Evolutionary conservation across 2,329 filamentous ascomycete species (phyloP).

Genomic region (Pseudocercospora ulei): DNA sequence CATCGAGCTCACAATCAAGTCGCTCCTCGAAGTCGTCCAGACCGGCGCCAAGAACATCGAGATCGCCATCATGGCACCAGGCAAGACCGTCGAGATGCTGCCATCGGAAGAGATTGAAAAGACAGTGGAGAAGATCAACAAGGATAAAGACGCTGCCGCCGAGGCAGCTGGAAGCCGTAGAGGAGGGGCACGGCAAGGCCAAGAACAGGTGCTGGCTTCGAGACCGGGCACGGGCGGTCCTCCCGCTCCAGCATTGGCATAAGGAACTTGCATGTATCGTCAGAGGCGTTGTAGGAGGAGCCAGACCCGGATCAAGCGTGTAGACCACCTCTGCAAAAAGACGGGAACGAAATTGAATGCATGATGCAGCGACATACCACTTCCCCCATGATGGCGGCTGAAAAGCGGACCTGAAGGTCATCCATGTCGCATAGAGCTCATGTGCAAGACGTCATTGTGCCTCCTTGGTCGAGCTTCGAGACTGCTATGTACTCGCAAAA

Average conservation of each 20-base stretch:
- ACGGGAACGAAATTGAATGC: conserved; percentile 5
- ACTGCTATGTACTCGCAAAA: too few species aligned
- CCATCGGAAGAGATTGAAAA: conserved; percentile 91
- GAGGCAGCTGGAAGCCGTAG: conserved; percentile 90
- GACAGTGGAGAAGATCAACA: conserved; percentile 97
- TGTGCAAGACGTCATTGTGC: too few species aligned
- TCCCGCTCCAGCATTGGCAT: not conserved
- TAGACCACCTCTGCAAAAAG: conserved; percentile 1
- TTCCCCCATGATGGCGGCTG: too few species aligned
- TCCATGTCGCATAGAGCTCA: too few species aligned
- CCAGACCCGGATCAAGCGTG: not conserved
- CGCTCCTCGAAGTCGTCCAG: conserved; percentile 92
- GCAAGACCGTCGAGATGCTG: conserved; percentile 83
- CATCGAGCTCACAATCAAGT: conserved; percentile 96
- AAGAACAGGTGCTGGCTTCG: conserved; percentile 32
- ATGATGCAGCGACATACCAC: too few species aligned
- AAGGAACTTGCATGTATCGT: conserved; percentile 6
- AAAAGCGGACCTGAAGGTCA: too few species aligned
- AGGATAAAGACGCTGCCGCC: conserved; percentile 79
- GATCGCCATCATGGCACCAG: conserved; percentile 94
- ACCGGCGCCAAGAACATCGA: conserved; percentile 99
- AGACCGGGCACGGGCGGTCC: conserved; percentile 27
- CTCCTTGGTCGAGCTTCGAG: too few species aligned
- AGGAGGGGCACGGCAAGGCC: conserved; percentile 45
- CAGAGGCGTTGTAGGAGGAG: conserved; percentile 1